Evolutionary conservation across 1,284 basidiomycete genomes (phyloP), one percentile per base, ranked within the genome.

Genomic region (Lignosus rhinocerotis): DNA sequence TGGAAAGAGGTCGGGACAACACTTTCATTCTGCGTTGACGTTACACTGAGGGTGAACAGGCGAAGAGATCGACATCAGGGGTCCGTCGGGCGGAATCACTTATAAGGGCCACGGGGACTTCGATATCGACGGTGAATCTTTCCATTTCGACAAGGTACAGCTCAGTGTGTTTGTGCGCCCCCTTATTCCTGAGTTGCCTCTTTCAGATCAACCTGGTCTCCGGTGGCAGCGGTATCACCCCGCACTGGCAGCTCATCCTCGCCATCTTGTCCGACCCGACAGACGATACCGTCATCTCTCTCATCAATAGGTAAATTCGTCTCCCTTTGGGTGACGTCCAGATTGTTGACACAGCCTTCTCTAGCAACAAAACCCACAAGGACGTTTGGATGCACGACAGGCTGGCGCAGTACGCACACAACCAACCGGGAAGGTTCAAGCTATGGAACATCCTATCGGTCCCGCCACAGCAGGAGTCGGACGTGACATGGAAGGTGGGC

Each of bases 161-260:
- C 30, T 10, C 51, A 19, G 5, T 31, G 10, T 1, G 14, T 11
- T 11, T 31, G 19, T 9, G 2, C 21, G 16, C 6, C n/a, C n/a
- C 25, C 9, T 19, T 31, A 5, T 30, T 21, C n/a, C 30, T 12
- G 7, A 7, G 11, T 6, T 3, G 9, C 33, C 8, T 12, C 11
- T 17, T 14, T 2, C 38, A 67, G 68, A 61, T 68, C 56, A 69
- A 68, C 51, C 64, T 69, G 9, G 55, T 69, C 9, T 60, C 67
- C 6, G 68, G 68, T 9, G 67, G 68, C 6, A 67, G 59, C 31
- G 68, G 68, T 7, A 34, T 68, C 16, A 69, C 68, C 0, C 67
- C 68, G 3, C 66, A 67, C 53, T 69, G 67, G 67, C 68, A 69
- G 47, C 56, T 69, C 51, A 69, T 69, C 39, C 64, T 64, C 41